Evolutionary conservation across 208 protist genomes (phyloP).

Genomic region (Wallacemonas sp.): DNA sequence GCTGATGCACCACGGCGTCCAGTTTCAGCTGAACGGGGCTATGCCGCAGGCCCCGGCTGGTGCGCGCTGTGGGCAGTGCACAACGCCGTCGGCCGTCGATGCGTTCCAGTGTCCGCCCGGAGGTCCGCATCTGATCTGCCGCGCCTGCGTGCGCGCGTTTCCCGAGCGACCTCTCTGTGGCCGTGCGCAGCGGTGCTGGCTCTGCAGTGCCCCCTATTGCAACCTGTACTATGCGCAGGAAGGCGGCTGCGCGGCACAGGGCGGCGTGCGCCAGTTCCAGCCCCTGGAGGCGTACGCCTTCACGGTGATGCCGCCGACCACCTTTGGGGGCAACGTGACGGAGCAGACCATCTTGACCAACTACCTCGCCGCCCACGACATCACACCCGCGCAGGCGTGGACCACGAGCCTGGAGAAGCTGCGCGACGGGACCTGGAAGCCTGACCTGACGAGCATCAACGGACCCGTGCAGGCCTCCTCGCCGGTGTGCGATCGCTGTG

Average conservation of each 20-base stretch:
- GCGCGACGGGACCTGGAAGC: slow-evolving; percentile 45
- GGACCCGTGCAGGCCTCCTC: slow-evolving; percentile 37
- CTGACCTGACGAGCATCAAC: slow-evolving; percentile 61
- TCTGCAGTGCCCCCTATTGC: slow-evolving; percentile 79
- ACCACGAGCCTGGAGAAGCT: slow-evolving; percentile 48
- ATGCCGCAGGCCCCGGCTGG: slow-evolving; percentile 6
- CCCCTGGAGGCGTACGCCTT: slow-evolving; percentile 25
- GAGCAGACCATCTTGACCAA: slow-evolving; percentile 72
- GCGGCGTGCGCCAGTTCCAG: slow-evolving; percentile 16
- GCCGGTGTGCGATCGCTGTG: slow-evolving; percentile 65
- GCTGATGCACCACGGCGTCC: slow-evolving; percentile 8
- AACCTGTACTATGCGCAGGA: slow-evolving; percentile 70
- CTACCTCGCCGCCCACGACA: slow-evolving; percentile 48
- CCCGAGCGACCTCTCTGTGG: slow-evolving; percentile 73
- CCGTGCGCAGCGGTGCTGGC: slow-evolving; percentile 73
- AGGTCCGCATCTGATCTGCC: slow-evolving; percentile 56
- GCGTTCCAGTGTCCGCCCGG: slow-evolving; percentile 61
- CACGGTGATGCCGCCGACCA: slow-evolving; percentile 36
- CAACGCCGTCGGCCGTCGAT: slow-evolving; percentile 49
- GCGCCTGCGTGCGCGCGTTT: slow-evolving; percentile 48
- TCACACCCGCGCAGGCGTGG: slow-evolving; percentile 48
- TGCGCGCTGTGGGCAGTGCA: slow-evolving; percentile 56
- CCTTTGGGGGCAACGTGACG: slow-evolving; percentile 72
- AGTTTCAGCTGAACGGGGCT: slow-evolving; percentile 11
- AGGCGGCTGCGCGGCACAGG: slow-evolving; percentile 24